A percentile compares a stretch with the other conserved stretches of the same genome.
These are phyloP conservation scores for Russula brevipes DNA, from an alignment of 768 basidiomycete genomes.

Conservation along the genomic window DNA sequence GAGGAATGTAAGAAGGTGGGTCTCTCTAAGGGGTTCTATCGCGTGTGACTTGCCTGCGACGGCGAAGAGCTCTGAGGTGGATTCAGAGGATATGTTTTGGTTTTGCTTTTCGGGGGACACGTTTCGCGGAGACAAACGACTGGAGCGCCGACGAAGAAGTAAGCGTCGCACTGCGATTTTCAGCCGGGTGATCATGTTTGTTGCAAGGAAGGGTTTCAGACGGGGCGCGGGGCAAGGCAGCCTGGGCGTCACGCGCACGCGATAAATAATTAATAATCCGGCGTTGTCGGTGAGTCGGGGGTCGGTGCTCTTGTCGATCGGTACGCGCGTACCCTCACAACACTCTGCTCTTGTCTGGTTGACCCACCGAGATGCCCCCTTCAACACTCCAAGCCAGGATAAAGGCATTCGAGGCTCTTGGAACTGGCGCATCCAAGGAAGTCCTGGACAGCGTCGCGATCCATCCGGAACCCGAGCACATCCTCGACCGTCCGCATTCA, in stretches of 20 bases:
- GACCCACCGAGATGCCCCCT: slow-evolving; percentile 10
- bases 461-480: slow-evolving; percentile 16
- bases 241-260: too few relatives aligned
- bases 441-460: slow-evolving; percentile 18
- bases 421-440: slow-evolving; percentile 16
- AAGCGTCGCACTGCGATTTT: too few relatives aligned
- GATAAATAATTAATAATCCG: too few relatives aligned
- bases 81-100: slow-evolving; percentile 30
- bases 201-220: too few relatives aligned
- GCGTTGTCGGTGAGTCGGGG: too few relatives aligned
- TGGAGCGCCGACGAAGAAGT: too few relatives aligned
- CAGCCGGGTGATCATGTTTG: too few relatives aligned
- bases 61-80: slow-evolving; percentile 59
- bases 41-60: slow-evolving; percentile 52
- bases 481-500: slow-evolving; percentile 20
- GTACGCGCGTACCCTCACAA: background rate
- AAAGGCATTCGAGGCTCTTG: slow-evolving; percentile 24
- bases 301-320: background rate
- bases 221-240: too few relatives aligned
- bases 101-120: background rate
- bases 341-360: background rate
- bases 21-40: background rate
- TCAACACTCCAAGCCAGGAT: slow-evolving; percentile 25
- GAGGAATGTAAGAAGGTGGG: background rate
- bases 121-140: background rate